Evolutionary conservation across 2,329 filamentous ascomycete genomes (phyloP).

Genomic region (Clarireedia hainanense): DNA sequence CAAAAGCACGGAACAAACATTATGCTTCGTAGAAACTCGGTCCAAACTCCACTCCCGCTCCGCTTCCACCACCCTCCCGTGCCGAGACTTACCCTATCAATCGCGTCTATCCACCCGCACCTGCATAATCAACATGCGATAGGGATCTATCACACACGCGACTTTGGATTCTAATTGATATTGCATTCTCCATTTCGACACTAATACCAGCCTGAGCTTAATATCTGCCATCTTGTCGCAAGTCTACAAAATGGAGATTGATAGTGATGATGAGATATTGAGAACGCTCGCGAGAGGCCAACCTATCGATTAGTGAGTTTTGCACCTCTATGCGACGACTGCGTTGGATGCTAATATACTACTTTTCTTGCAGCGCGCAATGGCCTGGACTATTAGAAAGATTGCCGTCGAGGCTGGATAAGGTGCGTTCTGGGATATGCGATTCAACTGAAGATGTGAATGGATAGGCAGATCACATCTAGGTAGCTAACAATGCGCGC

Average conservation of each 20-base stretch:
- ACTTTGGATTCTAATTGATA: background rate
- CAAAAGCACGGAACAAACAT: too few relatives aligned
- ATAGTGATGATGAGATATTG: slow-evolving; percentile 37
- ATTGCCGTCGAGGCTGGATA: slow-evolving; percentile 32
- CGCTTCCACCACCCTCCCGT: too few relatives aligned
- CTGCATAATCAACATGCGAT: background rate
- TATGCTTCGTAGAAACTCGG: too few relatives aligned
- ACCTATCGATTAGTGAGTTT: slow-evolving; percentile 47
- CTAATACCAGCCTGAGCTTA: background rate
- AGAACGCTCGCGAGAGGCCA: slow-evolving; percentile 42
- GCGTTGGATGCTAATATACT: background rate
- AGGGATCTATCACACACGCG: background rate
- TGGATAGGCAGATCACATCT: background rate
- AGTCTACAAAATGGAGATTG: slow-evolving; percentile 44
- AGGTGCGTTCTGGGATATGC: slow-evolving; percentile 14
- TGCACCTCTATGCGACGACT: background rate
- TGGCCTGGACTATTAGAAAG: slow-evolving; percentile 34
- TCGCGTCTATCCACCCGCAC: too few relatives aligned
- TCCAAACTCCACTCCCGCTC: too few relatives aligned
- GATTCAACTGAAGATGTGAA: background rate
- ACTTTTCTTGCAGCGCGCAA: background rate
- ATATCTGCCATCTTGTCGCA: slow-evolving; percentile 18
- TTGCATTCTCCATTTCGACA: background rate
- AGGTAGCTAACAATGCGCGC: background rate
- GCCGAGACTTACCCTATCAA: too few relatives aligned